Evolutionary conservation across 495 filamentous ascomycete species (phyloP).

Genomic region (Pseudevernia furfuracea): DNA sequence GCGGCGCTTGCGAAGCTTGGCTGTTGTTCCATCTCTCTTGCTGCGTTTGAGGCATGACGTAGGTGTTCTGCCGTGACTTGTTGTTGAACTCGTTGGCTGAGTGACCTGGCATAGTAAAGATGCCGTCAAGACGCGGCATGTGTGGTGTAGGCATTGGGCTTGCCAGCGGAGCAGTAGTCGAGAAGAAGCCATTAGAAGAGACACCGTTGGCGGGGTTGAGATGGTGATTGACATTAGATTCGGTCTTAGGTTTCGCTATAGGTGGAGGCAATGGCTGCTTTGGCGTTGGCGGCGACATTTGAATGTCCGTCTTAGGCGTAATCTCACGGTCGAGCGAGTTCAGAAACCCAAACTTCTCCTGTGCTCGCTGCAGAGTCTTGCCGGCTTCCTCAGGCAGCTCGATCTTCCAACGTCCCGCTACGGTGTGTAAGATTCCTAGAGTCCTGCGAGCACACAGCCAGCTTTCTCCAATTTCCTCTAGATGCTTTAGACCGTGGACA

Average conservation of each 20-base stretch:
- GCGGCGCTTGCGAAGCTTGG: constrained; percentile 8
- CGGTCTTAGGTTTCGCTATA: not conserved
- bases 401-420: constrained; percentile 83
- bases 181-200: constrained; percentile 3
- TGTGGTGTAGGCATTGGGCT: constrained; percentile 12
- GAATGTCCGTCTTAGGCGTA: constrained; percentile 8
- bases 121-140: constrained; percentile 2
- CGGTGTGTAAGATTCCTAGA: constrained; percentile 72
- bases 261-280: constrained; percentile 8
- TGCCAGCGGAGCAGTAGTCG: constrained; percentile 8
- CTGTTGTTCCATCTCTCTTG: constrained; percentile 10
- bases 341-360: constrained; percentile 47
- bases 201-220: constrained; percentile 1
- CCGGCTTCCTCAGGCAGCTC: constrained; percentile 78
- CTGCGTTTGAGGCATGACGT: constrained; percentile 11
- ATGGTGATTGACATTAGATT: constrained; percentile 1
- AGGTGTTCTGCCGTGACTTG: constrained; percentile 2
- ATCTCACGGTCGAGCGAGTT: constrained; percentile 28
- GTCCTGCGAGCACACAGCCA: constrained; percentile 89
- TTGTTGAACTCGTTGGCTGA: not conserved
- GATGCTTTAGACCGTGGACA: constrained; percentile 78
- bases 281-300: constrained; percentile 3
- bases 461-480: constrained; percentile 92
- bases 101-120: constrained; percentile 6
- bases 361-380: constrained; percentile 58